Base-by-base conservation (phyloP, 331 rosid species). In the Telfairia occidentalis region DNA sequence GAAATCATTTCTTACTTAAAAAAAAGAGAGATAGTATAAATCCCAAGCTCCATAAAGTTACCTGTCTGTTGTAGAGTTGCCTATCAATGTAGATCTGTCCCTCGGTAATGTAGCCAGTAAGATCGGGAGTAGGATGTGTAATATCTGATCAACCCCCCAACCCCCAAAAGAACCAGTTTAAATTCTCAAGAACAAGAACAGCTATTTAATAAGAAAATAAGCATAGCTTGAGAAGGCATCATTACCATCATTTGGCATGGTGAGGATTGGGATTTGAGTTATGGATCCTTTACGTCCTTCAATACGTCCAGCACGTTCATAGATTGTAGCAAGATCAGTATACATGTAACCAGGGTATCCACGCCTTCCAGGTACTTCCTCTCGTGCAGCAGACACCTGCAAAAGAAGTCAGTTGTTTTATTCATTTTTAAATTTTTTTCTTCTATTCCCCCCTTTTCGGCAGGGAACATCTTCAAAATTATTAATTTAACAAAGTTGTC, bases 261-360 rank as follows among this genome's bases (percentile, higher is more conserved):
- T 92, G 79, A 95, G 81, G 81, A 95, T 95, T 32, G 99, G 99
- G 81, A 95, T 95, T 84, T 95, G 99, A 35, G 99, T 95, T 72
- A 95, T 95, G 83, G 99, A 95, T 78, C 99, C 99, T 85, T 82
- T 95, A 67, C 99, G 82, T 77, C 99, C 99, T 89, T 95, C 99
- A 81, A 95, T 95, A 83, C 99, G 85, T 76, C 99, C 99, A 21
- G 99, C 99, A 66, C 99, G 96, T 81, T 95, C 99, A 81, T 95
- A 95, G 78, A 95, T 95, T 78, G 97, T 92, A 28, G 97, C 99
- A 82, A 95, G 87, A 95, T 95, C 99, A 15, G 99, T 95, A 81
- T 95, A 95, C 99, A 95, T 95, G 74, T 95, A 95, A 61, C 99
- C 99, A 4, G 99, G 99, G 79, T 95, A 95, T 52, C 99, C 99